Evolutionary conservation across 192 early-diverging fungal species (phyloP), one percentile per base, ranked within the genome.

Genomic region (Backusella circina): DNA sequence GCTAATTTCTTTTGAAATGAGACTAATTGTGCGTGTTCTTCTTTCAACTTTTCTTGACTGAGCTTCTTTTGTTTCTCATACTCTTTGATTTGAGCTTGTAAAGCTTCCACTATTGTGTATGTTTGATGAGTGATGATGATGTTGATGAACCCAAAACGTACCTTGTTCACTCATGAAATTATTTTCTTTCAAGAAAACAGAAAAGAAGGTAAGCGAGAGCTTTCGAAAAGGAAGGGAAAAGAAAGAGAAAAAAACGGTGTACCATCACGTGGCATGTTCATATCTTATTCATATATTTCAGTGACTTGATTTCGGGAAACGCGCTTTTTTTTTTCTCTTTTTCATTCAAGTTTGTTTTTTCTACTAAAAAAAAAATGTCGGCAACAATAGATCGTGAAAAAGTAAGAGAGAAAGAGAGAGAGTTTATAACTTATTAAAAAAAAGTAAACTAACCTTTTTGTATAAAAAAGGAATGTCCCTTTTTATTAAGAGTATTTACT

Each of bases 401-500:
- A 69, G 81, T 83, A 73, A 32, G 47, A 28, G 36, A 36, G 44
- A n/a, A 5, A 47, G n/a, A 6, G 16, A 47, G 6, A 44, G 37
- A 47, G 23, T 16, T n/a, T 23, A 30, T 30, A 23, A 4, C 21
- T 8, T 7, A 70, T 30, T 13, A 10, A 47, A 31, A 50, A 13
- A 6, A 16, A 18, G 51, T 26, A n/a, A 44, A 13, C 2, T 47
- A 47, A 57, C 51, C 10, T 21, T 32, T 41, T 50, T 26, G n/a
- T 13, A 12, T 16, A 16, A 50, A 10, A n/a, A 73, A 85, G 84
- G 80, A 74, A 3, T 87, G 85, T 66, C 89, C 89, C 18, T 90
- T 90, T 77, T 77, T 90, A 67, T 74, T 90, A n/a, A 82, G 86
- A 66, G 68, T 90, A 18, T 90, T 81, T 71, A 79, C 77, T 33